Evolutionary conservation across 495 filamentous ascomycete genomes (phyloP).

Genomic region (Lepraria neglecta): DNA sequence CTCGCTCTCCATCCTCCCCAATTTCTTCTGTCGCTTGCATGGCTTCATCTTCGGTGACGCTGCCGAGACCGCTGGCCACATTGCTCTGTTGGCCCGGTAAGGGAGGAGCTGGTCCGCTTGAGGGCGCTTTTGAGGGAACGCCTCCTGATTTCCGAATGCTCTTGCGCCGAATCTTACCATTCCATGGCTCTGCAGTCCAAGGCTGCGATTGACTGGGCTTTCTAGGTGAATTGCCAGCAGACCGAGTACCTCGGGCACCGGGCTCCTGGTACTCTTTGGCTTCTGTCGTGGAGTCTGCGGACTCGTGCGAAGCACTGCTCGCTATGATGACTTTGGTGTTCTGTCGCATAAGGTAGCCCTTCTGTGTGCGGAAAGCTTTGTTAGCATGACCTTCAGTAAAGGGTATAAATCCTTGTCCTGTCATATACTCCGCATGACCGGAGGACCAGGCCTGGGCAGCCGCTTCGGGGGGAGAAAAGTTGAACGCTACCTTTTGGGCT

Average conservation of each 20-base stretch:
- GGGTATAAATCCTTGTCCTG: slow-evolving; percentile 30
- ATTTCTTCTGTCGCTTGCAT: slow-evolving; percentile 45
- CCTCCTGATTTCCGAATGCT: slow-evolving; percentile 55
- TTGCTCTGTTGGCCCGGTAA: slow-evolving; percentile 85
- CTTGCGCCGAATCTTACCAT: slow-evolving; percentile 62
- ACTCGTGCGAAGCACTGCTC: slow-evolving; percentile 55
- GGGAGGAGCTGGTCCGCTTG: slow-evolving; percentile 63
- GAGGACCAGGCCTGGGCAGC: slow-evolving; percentile 19
- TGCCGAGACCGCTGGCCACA: slow-evolving; percentile 52
- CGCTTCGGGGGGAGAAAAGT: slow-evolving; percentile 43
- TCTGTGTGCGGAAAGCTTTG: slow-evolving; percentile 56
- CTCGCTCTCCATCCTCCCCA: slow-evolving; percentile 79
- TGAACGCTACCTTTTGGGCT: slow-evolving; percentile 86
- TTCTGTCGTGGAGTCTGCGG: slow-evolving; percentile 31
- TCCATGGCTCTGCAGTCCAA: slow-evolving; percentile 97
- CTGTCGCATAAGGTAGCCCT: slow-evolving; percentile 96
- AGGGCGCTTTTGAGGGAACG: slow-evolving; percentile 59
- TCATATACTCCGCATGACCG: slow-evolving; percentile 23
- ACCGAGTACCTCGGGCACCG: slow-evolving; percentile 51
- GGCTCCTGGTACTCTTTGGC: slow-evolving; percentile 47
- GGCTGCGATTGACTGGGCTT: slow-evolving; percentile 74
- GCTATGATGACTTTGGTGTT: slow-evolving; percentile 97
- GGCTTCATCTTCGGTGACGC: slow-evolving; percentile 55
- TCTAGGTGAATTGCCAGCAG: slow-evolving; percentile 63
- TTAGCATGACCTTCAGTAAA: slow-evolving; percentile 48